phyloP scores from a whole-genome alignment of 495 filamentous ascomycete species.

The Bathelium albidoporum region DNA sequence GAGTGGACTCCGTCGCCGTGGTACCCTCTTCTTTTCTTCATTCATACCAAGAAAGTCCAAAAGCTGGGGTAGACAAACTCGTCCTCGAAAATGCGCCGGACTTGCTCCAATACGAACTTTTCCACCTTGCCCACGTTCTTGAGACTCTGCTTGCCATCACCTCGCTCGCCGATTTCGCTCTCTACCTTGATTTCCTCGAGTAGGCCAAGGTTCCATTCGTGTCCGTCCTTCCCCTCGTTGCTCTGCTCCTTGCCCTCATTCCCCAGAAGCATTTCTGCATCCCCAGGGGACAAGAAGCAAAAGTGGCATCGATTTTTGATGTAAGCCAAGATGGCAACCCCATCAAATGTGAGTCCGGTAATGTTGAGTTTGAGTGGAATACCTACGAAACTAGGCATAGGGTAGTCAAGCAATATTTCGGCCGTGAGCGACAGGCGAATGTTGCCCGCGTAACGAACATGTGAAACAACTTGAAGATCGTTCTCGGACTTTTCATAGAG shows the following conservation, averaged over 20 bases:
- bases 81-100: slow-evolving; percentile 92
- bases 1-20: neutral
- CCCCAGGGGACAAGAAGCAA: slow-evolving; percentile 82
- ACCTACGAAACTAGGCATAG: slow-evolving; percentile 91
- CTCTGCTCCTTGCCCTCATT: slow-evolving; percentile 22
- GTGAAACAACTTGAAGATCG: slow-evolving; percentile 83
- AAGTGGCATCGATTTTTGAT: slow-evolving; percentile 78
- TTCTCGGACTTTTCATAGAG: slow-evolving; percentile 28
- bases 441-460: slow-evolving; percentile 77
- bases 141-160: slow-evolving; percentile 80
- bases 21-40: neutral
- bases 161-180: slow-evolving; percentile 89
- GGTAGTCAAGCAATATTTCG: slow-evolving; percentile 92
- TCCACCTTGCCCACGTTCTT: slow-evolving; percentile 99
- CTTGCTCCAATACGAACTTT: slow-evolving; percentile 92
- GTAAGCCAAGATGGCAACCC: slow-evolving; percentile 81
- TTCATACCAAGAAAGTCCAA: slow-evolving; percentile 88
- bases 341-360: slow-evolving; percentile 89
- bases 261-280: slow-evolving; percentile 52
- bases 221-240: slow-evolving; percentile 13
- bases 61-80: slow-evolving; percentile 97
- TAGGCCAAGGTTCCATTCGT: slow-evolving; percentile 50
- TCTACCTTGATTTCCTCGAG: slow-evolving; percentile 90
- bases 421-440: slow-evolving; percentile 79
- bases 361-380: slow-evolving; percentile 87